Base-by-base conservation (phyloP, 2,329 filamentous ascomycete species). In the Knufia fluminis region DNA sequence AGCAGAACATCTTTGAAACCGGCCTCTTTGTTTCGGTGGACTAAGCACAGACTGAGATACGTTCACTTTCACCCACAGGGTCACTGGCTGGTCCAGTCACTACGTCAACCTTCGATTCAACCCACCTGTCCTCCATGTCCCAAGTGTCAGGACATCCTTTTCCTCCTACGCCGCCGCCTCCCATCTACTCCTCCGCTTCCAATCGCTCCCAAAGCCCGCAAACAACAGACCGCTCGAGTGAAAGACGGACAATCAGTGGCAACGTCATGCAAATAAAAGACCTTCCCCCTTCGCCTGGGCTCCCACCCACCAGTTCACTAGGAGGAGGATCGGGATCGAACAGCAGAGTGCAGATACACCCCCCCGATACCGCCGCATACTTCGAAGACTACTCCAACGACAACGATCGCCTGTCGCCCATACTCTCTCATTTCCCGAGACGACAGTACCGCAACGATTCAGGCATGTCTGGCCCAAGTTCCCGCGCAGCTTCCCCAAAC, bases 101-200 rank as follows among this genome's bases (percentile, higher is more conserved):
- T 46, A 26, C 20, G 44, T 31, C 38, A 50, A 40, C 26, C 32
- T 9, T 48, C 46, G 31, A 14, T 44, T 36, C 23, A n/a, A n/a
- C n/a, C n/a, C n/a, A n/a, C n/a, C n/a, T n/a, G n/a, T n/a, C n/a
- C n/a, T n/a, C n/a, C n/a, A 59, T 58, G 56, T 52, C 54, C 36
- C 36, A 58, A 46, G 36, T 48, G n/a, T 39, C 49, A 8, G 47
- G 44, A 28, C 52, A 52, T 32, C 53, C 52, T 16, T 52, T 57
- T 19, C 61, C 66, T 43, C 57, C 66, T 32, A 64, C 68, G 32
- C 65, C 68, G 59, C 68, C 68, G 52, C 64, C 68, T n/a, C 66
- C 68, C 23, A 68, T 68, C 53, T 70, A 71, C 55, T 69, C 53
- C 61, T 63, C 54, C 64, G 67, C 43, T 64, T 66, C 48, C 60